Conservation (phyloP, 1,139 yeast genomes). For the Scheffersomyces quercinus region DNA sequence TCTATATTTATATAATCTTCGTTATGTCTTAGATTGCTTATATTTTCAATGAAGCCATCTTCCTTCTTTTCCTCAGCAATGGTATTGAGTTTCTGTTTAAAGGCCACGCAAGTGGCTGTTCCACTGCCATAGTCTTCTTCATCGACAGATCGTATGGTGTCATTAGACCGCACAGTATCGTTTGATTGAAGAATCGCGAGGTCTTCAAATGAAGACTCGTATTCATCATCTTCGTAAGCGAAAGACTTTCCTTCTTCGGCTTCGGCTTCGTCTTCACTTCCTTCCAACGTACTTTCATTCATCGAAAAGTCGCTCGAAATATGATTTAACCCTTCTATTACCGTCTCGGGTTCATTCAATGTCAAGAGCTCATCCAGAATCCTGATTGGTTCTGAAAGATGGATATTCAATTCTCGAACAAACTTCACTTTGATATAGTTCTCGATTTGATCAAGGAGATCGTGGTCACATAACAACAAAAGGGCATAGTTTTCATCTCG, state of each 20-base stretch:
- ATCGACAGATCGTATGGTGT: slow-evolving; percentile 6
- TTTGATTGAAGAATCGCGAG: slow-evolving; percentile 21
- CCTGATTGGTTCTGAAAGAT: slow-evolving; percentile 2
- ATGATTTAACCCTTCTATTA: slow-evolving; percentile 4
- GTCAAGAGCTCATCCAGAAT: too few species aligned
- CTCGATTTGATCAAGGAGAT: slow-evolving; percentile 29
- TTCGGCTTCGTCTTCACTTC: slow-evolving; percentile 4
- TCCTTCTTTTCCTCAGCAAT: slow-evolving; percentile 8
- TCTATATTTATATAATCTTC: slow-evolving; percentile 18
- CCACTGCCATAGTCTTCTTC: slow-evolving; percentile 8
- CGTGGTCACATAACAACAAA: slow-evolving; percentile 29
- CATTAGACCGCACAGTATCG: slow-evolving; percentile 21
- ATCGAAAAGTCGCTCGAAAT: slow-evolving; percentile 3
- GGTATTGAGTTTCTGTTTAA: slow-evolving; percentile 3
- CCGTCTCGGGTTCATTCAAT: slow-evolving; percentile 1
- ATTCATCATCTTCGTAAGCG: slow-evolving; percentile 19
- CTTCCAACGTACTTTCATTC: slow-evolving; percentile 8
- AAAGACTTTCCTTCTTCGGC: slow-evolving; percentile 12
- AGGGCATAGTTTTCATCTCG: slow-evolving; percentile 36
- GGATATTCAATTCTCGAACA: slow-evolving; percentile 10
- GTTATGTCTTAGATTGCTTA: slow-evolving; percentile 37
- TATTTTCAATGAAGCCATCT: slow-evolving; percentile 24
- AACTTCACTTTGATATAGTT: slow-evolving; percentile 24
- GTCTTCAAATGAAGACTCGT: slow-evolving; percentile 24
- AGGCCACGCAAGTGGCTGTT: slow-evolving; percentile 8